Percentiles rank a stretch among this genome's conserved stretches.
Evolutionary conservation across 345 rosid species (phyloP).

Genomic region (Citrus australasica): DNA sequence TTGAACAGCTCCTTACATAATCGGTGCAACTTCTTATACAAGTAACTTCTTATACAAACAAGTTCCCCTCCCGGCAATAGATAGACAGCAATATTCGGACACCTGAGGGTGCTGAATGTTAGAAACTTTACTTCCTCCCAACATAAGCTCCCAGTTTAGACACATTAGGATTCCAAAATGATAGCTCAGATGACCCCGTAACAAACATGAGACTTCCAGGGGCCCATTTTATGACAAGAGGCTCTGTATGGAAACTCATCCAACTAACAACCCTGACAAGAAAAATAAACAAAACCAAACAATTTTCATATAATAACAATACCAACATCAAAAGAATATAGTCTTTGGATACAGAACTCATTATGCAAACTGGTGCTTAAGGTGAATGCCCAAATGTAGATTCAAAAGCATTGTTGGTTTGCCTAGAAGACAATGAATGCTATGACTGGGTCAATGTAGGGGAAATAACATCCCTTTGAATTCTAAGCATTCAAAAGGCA

Average conservation of each 20-base stretch:
- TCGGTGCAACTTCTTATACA: too few species aligned
- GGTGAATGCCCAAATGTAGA: background rate
- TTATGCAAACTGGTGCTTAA: background rate
- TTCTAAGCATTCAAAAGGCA: too few species aligned
- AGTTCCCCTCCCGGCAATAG: background rate
- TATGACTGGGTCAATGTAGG: too few species aligned
- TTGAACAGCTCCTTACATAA: background rate
- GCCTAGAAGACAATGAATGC: too few species aligned
- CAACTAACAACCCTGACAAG: conserved; percentile 66
- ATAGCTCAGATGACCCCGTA: conserved; percentile 61
- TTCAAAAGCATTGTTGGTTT: too few species aligned
- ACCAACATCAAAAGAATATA: background rate
- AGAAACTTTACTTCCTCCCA: conserved; percentile 45
- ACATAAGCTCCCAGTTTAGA: conserved; percentile 70
- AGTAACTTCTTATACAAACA: background rate
- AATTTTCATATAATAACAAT: background rate
- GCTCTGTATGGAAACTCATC: conserved; percentile 64
- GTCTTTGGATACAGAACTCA: background rate
- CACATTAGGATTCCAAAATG: conserved; percentile 42
- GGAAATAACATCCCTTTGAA: too few species aligned
- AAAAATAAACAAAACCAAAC: background rate
- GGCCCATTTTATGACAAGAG: conserved; percentile 25
- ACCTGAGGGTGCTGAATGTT: background rate
- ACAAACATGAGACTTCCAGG: conserved; percentile 90
- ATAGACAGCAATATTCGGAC: background rate